Percentiles rank a stretch among this genome's conserved stretches.
Conservation (phyloP, 371 early-diverging fungal species). For the Catenaria anguillulae region DNA sequence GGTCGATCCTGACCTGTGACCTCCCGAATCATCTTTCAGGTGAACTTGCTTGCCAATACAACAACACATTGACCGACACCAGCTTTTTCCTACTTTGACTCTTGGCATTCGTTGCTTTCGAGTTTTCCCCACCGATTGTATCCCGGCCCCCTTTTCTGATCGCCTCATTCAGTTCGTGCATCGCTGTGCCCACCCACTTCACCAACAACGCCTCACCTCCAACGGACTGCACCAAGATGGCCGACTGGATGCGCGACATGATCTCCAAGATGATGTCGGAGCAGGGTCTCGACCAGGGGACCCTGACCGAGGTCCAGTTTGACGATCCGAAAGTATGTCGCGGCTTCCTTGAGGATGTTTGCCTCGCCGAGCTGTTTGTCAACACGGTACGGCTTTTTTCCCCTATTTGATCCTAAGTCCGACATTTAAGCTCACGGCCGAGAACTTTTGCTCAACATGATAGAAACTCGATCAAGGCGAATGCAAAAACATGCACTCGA, state of each 20-base stretch:
- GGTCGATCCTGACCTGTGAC: too few relatives aligned
- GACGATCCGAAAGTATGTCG: constrained; percentile 2
- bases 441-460: background rate
- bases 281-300: background rate
- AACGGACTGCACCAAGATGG: constrained; percentile 5
- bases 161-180: too few relatives aligned
- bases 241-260: constrained; percentile 4
- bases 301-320: background rate
- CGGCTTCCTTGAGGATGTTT: background rate
- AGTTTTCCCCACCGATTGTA: too few relatives aligned
- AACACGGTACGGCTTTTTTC: constrained; percentile 1
- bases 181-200: too few relatives aligned
- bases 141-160: too few relatives aligned
- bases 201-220: too few relatives aligned
- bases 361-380: constrained; percentile 1
- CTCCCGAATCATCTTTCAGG: too few relatives aligned
- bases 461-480: constrained; percentile 6
- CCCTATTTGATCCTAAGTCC: background rate
- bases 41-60: too few relatives aligned
- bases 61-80: too few relatives aligned
- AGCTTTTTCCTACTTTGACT: too few relatives aligned
- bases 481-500: background rate
- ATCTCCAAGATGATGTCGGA: constrained; percentile 1
- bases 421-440: too few relatives aligned
- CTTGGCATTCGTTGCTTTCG: too few relatives aligned